Base-by-base conservation (phyloP, 495 filamentous ascomycete genomes). In the Aspergillus mulundensis region DNA sequence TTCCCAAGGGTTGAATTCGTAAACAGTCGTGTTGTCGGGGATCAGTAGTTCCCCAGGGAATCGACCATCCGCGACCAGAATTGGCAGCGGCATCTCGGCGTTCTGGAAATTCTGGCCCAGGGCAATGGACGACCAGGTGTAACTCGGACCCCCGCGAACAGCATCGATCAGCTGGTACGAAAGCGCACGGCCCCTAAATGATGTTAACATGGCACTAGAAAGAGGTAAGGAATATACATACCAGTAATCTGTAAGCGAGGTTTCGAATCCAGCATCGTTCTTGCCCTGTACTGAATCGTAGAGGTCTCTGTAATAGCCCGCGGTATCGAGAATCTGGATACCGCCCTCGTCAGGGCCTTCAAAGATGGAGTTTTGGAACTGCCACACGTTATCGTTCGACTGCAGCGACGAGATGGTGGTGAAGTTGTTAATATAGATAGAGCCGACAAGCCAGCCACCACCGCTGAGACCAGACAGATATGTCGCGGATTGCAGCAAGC, bases 401-500 rank as follows among this genome's bases (percentile, higher is more conserved):
- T 84, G 81, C 51, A 92, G 79, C 41, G 66, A 68, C 36, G 79
- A 62, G 42, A 96, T 80, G 7, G 82, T 84, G 41, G 84, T 86
- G 73, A 91, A 96, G 70, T 96, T 96, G 74, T 96, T 96, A 60
- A 85, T 73, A 61, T 82, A 91, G n/a, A 96, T 77, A 42, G 85
- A 89, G 10, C 88, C 88, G n/a, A 95, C 81, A n/a, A 96, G 74
- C 91, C 91, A 96, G 11, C 84, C 82, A 41, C 91, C 91, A 20
- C 91, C 91, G 5, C 87, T 91, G n/a, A 96, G 75, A 12, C 89
- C 91, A 14, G 89, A 75, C 15, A 96, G 60, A 64, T 96, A 96
- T 0, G 89, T 95, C 6, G 86, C 70, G 2, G 85, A 75, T 75
- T 96, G 91, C 53, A 96, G 74, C 51, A 96, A 71, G 11, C 90